Base-by-base conservation (phyloP, 2,329 filamentous ascomycete genomes). In the Fusarium solani-melongenae region DNA sequence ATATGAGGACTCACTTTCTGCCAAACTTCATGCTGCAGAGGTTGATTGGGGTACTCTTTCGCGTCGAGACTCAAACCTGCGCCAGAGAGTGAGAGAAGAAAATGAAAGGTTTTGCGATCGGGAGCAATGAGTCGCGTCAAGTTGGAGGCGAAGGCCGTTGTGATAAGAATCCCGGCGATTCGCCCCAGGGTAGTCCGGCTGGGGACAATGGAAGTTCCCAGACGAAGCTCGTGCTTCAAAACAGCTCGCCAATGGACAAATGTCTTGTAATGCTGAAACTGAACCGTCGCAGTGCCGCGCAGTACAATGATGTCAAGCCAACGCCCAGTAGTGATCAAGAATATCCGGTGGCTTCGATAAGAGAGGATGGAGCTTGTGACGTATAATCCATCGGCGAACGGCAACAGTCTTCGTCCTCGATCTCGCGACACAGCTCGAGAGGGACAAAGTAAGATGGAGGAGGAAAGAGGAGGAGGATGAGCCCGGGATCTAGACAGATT, bases 1-100 rank as follows among this genome's bases (percentile, higher is more conserved):
- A 34, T 64, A 29, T 51, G 14, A 49, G 58, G 64, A 81, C 86
- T 81, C 83, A 91, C 89, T 87, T 90, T 83, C 89, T 86, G 76
- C 89, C 89, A 77, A 91, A 91, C 83, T 91, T 91, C 89, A 91
- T 91, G 63, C 59, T 70, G 67, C 44, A 29, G 27, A 63, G 29
- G 55, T 39, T n/a, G 33, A 39, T 33, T 31, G 46, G 17, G 27
- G 33, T 33, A 56, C 53, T 39, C 41, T 36, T 51, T 36, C 51
- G 46, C 49, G 62, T 62, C 22, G 31, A 34, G n/a, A 27, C 17
- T 33, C 22, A 62, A 39, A 33, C 49, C 24, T 60, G 53, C 39
- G 51, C 27, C 57, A 64, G 44, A 65, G 64, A 59, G 64, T 55
- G 64, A 60, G 59, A 63, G 34, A 34, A 57, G 51, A 57, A 36